Conservation (phyloP, 768 basidiomycete species). For the Boletus reticuloceps region DNA sequence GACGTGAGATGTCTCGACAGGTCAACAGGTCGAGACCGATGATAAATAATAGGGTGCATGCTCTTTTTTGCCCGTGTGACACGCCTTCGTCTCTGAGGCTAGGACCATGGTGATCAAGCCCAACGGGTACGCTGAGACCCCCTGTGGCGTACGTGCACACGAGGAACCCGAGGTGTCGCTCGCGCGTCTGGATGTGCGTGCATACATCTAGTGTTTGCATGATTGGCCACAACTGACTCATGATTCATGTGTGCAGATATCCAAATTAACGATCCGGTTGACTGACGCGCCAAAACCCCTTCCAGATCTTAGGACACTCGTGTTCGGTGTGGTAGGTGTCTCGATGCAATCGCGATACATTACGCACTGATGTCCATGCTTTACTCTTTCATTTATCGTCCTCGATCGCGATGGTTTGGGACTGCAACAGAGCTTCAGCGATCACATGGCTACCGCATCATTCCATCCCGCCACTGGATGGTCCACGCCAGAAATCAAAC, state of each 20-base stretch:
- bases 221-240: too few species aligned
- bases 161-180: neutral
- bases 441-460: conserved; percentile 75
- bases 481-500: conserved; percentile 71
- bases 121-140: neutral
- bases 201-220: neutral
- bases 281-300: conserved; percentile 50
- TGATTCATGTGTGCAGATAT: neutral
- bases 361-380: too few species aligned
- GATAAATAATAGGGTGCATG: neutral
- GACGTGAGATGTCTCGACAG: too few species aligned
- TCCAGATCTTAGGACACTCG: conserved; percentile 44
- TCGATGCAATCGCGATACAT: too few species aligned
- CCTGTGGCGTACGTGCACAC: neutral
- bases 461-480: conserved; percentile 65
- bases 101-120: neutral
- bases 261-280: conserved; percentile 48
- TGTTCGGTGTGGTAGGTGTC: conserved; percentile 52
- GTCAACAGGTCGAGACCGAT: too few species aligned
- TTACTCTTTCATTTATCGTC: too few species aligned
- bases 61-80: too few species aligned
- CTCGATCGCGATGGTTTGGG: too few species aligned
- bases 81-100: too few species aligned
- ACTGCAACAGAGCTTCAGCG: conserved; percentile 30
- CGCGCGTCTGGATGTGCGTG: conserved; percentile 21